phyloP scores from a whole-genome alignment of 169 alveolate species.

The Sarcocystis neurona region DNA sequence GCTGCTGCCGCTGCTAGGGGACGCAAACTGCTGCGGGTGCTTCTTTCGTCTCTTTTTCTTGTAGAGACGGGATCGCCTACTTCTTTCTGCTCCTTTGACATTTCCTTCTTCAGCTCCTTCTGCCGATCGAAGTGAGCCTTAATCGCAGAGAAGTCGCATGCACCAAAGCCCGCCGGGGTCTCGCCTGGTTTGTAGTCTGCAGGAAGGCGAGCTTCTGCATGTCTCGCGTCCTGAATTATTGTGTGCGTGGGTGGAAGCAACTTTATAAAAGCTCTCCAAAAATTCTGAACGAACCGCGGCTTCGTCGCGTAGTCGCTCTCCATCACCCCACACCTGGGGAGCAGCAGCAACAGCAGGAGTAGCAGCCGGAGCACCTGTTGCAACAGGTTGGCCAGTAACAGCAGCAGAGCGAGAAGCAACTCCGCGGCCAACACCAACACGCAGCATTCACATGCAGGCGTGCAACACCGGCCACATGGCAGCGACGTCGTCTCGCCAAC shows the following conservation, averaged over 20 bases:
- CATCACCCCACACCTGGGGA: constrained; percentile 55
- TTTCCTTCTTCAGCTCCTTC: constrained; percentile 77
- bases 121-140: constrained; percentile 83
- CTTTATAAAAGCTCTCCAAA: constrained; percentile 83
- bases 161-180: constrained; percentile 12
- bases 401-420: no score
- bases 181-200: constrained; percentile 38
- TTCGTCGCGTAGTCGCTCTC: constrained; percentile 92
- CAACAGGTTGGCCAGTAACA: no score
- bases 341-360: background rate
- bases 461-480: no score
- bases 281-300: constrained; percentile 89
- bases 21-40: no score
- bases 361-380: background rate
- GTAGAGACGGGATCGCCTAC: no score
- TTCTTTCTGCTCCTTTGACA: constrained; percentile 83
- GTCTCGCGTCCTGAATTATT: constrained; percentile 66
- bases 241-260: constrained; percentile 78
- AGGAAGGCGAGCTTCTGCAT: constrained; percentile 64
- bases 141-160: constrained; percentile 89
- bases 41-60: no score
- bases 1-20: no score
- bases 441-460: no score
- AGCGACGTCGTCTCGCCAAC: no score
- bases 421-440: no score